These are phyloP conservation scores for Aspergillus terreus DNA, from an alignment of 2,329 filamentous ascomycete genomes.

Conservation along the genomic window DNA sequence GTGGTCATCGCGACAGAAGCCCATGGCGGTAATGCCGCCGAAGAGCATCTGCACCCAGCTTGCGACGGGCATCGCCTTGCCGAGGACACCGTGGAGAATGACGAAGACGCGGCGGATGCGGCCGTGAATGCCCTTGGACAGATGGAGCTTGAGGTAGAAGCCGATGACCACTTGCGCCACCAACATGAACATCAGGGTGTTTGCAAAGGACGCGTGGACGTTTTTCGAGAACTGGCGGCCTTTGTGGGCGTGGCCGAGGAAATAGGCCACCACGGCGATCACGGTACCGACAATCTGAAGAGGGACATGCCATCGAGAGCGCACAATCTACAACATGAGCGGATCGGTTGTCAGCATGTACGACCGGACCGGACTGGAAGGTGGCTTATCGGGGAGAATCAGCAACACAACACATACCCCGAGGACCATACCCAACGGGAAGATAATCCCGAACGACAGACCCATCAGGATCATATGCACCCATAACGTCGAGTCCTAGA, in stretches of 20 bases:
- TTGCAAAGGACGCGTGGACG: constrained; percentile 77
- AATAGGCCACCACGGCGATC: constrained; percentile 79
- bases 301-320: constrained; percentile 91
- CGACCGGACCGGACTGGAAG: background rate
- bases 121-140: constrained; percentile 78
- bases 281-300: constrained; percentile 71
- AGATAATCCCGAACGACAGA: constrained; percentile 84
- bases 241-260: constrained; percentile 85
- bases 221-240: constrained; percentile 82
- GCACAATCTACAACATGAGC: constrained; percentile 62
- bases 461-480: constrained; percentile 87
- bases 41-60: constrained; percentile 95
- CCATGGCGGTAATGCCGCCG: constrained; percentile 85
- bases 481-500: constrained; percentile 78
- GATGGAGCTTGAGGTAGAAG: constrained; percentile 82
- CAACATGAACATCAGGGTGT: constrained; percentile 74
- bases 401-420: constrained; percentile 57
- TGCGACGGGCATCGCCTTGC: constrained; percentile 80
- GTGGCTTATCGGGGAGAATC: background rate
- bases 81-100: constrained; percentile 71
- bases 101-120: constrained; percentile 71
- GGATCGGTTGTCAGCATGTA: background rate
- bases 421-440: constrained; percentile 91
- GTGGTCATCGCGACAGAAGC: constrained; percentile 91
- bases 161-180: constrained; percentile 74